A percentile compares a stretch with the other conserved stretches of the same genome.
Conservation (phyloP, 2,329 filamentous ascomycete genomes). For the Grosmannia serpens region DNA sequence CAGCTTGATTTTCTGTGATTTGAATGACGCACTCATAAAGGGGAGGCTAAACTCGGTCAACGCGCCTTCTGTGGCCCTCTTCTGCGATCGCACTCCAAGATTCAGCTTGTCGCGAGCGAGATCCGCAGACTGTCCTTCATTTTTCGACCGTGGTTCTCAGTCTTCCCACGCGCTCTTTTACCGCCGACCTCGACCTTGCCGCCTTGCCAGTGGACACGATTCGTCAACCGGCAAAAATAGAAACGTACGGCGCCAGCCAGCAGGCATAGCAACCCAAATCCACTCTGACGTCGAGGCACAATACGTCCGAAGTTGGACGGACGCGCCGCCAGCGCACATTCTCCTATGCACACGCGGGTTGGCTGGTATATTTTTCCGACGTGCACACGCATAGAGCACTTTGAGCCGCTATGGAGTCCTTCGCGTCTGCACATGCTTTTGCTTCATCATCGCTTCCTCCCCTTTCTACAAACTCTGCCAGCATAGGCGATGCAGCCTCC, state of each 20-base stretch:
- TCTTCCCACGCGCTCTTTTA: not conserved
- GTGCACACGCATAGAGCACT: not conserved
- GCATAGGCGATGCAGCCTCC: not conserved
- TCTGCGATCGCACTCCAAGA: not conserved
- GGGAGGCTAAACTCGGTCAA: not conserved
- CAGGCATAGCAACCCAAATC: not conserved
- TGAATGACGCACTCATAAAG: not conserved
- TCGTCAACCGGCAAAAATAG: not conserved
- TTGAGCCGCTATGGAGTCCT: not conserved
- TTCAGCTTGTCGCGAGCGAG: not conserved
- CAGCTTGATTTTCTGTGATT: not conserved
- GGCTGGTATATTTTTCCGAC: not conserved
- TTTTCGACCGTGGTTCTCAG: not conserved
- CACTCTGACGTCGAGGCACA: not conserved
- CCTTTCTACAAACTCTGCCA: not conserved
- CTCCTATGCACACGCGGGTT: not conserved
- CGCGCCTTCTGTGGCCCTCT: not conserved
- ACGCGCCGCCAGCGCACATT: not conserved
- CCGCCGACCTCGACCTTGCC: not conserved
- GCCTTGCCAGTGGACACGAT: not conserved
- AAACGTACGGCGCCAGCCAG: not conserved
- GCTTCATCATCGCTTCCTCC: constrained; percentile 1
- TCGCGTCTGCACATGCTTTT: not conserved
- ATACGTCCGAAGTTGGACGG: not conserved
- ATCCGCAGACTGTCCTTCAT: not conserved